Evolutionary conservation across 1,284 basidiomycete genomes (phyloP).

Genomic region (Heterobasidion parviporum): DNA sequence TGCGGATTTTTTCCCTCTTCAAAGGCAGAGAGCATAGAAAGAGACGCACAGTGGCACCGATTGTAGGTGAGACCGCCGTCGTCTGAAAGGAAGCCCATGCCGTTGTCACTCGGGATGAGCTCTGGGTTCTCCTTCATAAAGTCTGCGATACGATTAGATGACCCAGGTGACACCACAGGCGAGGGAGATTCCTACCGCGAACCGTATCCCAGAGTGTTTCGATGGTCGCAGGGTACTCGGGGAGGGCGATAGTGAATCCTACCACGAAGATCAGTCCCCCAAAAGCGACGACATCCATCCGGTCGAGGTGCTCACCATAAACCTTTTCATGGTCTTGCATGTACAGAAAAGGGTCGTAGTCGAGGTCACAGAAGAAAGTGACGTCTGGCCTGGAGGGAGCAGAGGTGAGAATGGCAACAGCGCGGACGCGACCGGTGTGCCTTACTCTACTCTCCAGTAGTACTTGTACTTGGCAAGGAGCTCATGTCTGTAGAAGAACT

Average conservation of each 20-base stretch:
- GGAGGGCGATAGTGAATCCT: constrained; percentile 82
- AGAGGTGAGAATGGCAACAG: neutral
- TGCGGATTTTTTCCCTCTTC: neutral
- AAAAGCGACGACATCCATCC: neutral
- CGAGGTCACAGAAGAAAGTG: constrained; percentile 81
- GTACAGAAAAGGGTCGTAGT: constrained; percentile 84
- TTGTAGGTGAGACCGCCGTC: constrained; percentile 79
- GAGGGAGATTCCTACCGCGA: constrained; percentile 35
- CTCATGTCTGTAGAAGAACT: constrained; percentile 49
- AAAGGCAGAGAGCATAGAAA: neutral
- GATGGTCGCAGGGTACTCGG: constrained; percentile 82
- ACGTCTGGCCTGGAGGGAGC: constrained; percentile 57
- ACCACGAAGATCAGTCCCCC: neutral
- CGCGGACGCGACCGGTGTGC: neutral
- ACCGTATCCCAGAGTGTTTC: constrained; percentile 79
- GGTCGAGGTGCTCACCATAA: constrained; percentile 43
- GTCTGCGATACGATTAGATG: constrained; percentile 30
- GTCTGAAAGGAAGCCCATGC: constrained; percentile 76
- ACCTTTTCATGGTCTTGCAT: constrained; percentile 84
- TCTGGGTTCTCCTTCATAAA: constrained; percentile 72
- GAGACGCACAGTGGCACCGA: constrained; percentile 75
- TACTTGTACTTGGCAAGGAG: constrained; percentile 49
- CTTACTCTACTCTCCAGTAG: constrained; percentile 59
- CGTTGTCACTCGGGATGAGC: constrained; percentile 63
- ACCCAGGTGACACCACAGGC: neutral